Evolutionary conservation across 495 filamentous ascomycete genomes (phyloP).

Genomic region (Beverwykella pulmonaria): DNA sequence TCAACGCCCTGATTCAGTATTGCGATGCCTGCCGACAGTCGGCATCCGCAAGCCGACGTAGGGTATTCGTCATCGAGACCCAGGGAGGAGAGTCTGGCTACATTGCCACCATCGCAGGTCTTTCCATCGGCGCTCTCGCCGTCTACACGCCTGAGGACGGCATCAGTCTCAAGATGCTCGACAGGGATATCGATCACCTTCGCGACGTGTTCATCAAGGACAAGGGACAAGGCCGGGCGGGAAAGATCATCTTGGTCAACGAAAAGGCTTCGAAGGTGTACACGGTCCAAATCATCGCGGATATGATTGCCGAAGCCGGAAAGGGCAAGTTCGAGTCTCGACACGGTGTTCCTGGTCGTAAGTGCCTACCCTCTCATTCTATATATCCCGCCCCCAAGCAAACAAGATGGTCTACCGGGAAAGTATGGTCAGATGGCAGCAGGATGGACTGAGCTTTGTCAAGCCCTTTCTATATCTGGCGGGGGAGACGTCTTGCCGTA

Average conservation of each 20-base stretch:
- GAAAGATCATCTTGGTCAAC: constrained; percentile 92
- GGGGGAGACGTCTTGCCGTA: background rate
- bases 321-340: constrained; percentile 91
- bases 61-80: constrained; percentile 96
- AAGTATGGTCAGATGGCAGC: too few species aligned
- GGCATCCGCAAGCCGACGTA: constrained; percentile 84
- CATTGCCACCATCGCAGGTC: constrained; percentile 81
- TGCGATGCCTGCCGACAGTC: constrained; percentile 98
- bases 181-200: constrained; percentile 85
- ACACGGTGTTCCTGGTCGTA: constrained; percentile 85
- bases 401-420: too few species aligned
- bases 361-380: constrained; percentile 67
- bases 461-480: too few species aligned
- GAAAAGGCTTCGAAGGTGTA: constrained; percentile 67
- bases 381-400: too few species aligned
- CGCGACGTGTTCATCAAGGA: constrained; percentile 83
- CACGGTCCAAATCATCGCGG: constrained; percentile 87
- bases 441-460: too few species aligned
- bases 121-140: constrained; percentile 87
- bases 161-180: constrained; percentile 89
- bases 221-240: constrained; percentile 85
- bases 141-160: constrained; percentile 98
- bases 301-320: constrained; percentile 94
- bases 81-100: constrained; percentile 96
- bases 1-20: constrained; percentile 94